phyloP scores from a whole-genome alignment of 148 eudicot species.

The Simmondsia chinensis region DNA sequence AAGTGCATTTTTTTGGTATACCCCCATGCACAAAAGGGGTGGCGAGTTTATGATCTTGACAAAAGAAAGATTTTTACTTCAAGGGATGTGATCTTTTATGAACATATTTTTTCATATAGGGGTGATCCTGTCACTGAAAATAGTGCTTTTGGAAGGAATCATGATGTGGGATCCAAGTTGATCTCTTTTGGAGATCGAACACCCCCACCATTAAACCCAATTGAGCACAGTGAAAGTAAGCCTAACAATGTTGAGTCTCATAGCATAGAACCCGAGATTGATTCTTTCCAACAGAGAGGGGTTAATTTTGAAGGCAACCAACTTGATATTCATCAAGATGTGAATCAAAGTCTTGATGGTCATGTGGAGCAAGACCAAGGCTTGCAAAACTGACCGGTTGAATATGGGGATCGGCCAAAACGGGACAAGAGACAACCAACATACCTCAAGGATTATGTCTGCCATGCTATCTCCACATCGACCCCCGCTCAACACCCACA shows the following conservation, averaged over 20 bases:
- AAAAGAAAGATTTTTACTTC: not conserved
- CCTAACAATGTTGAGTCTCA: no score
- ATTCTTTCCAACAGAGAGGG: no score
- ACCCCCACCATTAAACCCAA: no score
- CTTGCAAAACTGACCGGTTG: not conserved
- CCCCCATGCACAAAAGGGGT: not conserved
- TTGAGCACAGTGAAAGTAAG: no score
- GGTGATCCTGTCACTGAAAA: not conserved
- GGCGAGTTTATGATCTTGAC: not conserved
- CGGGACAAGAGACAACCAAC: not conserved
- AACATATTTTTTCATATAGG: not conserved
- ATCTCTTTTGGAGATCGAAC: no score
- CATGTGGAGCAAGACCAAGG: not conserved
- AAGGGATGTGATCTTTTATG: not conserved
- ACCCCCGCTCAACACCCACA: not conserved
- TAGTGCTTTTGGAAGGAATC: no score
- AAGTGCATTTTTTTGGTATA: no score
- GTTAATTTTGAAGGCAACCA: no score
- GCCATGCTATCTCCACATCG: not conserved
- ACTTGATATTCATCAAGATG: no score
- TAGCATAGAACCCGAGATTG: no score
- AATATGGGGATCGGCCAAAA: not conserved
- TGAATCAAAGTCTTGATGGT: not conserved
- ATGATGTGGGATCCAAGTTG: no score
- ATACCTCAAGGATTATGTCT: not conserved